Evolutionary conservation across 768 basidiomycete genomes (phyloP).

Genomic region (Pulveroboletus sp.): DNA sequence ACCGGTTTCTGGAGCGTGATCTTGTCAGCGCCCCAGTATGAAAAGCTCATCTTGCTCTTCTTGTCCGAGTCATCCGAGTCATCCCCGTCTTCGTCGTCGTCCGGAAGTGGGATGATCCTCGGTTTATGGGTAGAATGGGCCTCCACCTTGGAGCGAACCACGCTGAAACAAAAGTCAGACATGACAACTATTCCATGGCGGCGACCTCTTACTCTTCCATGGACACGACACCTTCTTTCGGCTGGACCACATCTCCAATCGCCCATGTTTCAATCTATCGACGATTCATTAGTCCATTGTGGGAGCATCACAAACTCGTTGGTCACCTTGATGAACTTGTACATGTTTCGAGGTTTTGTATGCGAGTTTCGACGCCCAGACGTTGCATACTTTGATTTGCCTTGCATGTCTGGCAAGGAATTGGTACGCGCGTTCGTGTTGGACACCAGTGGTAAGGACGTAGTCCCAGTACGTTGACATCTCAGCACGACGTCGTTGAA

Average conservation of each 20-base stretch:
- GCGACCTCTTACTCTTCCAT: conserved; percentile 78
- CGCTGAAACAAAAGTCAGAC: conserved; percentile 38
- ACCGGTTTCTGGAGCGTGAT: conserved; percentile 80
- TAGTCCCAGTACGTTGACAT: conserved; percentile 88
- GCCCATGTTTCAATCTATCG: conserved; percentile 82
- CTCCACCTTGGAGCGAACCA: conserved; percentile 66
- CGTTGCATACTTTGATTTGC: conserved; percentile 81
- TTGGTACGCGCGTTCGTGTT: conserved; percentile 64
- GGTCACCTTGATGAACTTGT: conserved; percentile 85
- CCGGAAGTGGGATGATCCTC: conserved; percentile 63
- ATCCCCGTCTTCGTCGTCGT: conserved; percentile 53
- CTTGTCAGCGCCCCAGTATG: conserved; percentile 91
- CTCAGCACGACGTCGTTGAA: conserved; percentile 95
- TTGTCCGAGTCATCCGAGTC: conserved; percentile 85
- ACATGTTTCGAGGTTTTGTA: conserved; percentile 84
- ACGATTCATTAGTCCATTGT: conserved; percentile 3
- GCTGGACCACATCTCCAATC: conserved; percentile 71
- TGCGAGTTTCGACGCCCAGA: conserved; percentile 72
- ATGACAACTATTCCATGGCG: neutral
- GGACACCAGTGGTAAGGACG: conserved; percentile 73
- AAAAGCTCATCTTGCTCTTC: conserved; percentile 93
- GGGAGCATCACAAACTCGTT: conserved; percentile 1
- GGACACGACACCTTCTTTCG: conserved; percentile 74
- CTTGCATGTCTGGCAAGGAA: conserved; percentile 79
- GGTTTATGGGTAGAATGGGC: conserved; percentile 57